Percentiles rank a stretch among this genome's conserved stretches.
phyloP scores from a whole-genome alignment of 192 early-diverging fungal genomes.

The Backusella liffmaniae region DNA sequence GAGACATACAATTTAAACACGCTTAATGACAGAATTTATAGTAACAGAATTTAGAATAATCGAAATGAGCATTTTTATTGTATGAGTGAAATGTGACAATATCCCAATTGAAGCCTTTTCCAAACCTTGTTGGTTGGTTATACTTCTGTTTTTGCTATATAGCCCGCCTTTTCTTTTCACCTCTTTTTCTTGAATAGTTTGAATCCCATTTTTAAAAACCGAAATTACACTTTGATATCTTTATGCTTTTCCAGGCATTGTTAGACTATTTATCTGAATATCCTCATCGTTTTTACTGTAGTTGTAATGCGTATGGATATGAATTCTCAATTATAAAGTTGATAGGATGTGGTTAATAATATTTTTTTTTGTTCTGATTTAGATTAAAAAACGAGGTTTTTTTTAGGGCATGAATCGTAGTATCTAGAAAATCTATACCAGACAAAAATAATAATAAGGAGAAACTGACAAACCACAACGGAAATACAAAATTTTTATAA shows the following conservation, averaged over 20 bases:
- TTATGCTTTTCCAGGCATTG: background rate
- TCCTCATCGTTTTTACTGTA: background rate
- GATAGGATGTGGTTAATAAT: background rate
- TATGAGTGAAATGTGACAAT: background rate
- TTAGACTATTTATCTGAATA: background rate
- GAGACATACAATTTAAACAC: background rate
- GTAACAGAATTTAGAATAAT: background rate
- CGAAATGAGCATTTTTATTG: background rate
- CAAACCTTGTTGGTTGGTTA: background rate
- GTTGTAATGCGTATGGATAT: background rate
- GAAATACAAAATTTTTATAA: background rate
- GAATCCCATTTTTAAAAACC: background rate
- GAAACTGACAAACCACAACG: background rate
- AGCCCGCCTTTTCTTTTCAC: background rate
- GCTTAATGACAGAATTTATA: background rate
- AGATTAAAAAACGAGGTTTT: background rate
- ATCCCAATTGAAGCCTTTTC: background rate
- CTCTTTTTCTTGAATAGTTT: background rate
- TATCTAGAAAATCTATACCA: constrained; percentile 9
- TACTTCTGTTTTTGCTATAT: background rate
- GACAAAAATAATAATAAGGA: background rate
- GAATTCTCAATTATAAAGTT: background rate
- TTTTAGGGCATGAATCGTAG: background rate
- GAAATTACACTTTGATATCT: background rate
- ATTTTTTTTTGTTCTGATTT: background rate